phyloP scores from a whole-genome alignment of 345 rosid species.

The Lepidium africanum region DNA sequence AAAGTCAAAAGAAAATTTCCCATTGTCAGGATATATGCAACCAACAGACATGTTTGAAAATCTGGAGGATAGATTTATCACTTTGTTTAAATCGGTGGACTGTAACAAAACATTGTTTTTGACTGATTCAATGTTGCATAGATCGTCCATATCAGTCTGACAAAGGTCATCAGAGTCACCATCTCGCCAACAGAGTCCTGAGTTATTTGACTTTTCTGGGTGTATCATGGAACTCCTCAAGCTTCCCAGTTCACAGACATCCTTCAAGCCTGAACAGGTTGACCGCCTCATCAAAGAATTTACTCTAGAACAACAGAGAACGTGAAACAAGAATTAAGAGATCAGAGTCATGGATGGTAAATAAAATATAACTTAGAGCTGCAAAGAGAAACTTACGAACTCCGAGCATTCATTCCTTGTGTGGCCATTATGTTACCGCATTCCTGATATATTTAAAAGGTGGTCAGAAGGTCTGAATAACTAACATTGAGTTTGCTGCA shows the following conservation, averaged over 20 bases:
- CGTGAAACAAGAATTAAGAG: neutral
- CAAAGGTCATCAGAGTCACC: slow-evolving; percentile 62
- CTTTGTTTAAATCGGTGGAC: slow-evolving; percentile 65
- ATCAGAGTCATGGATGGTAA: neutral
- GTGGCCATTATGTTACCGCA: slow-evolving; percentile 37
- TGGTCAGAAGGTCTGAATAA: slow-evolving; percentile 13
- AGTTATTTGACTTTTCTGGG: slow-evolving; percentile 37
- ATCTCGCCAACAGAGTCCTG: slow-evolving; percentile 38
- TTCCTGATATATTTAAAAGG: slow-evolving; percentile 39
- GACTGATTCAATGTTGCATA: slow-evolving; percentile 38
- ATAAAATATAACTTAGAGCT: neutral
- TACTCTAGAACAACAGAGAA: slow-evolving; percentile 31
- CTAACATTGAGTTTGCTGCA: slow-evolving; percentile 1
- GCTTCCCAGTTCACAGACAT: slow-evolving; percentile 61
- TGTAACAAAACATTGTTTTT: slow-evolving; percentile 40
- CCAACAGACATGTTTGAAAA: neutral
- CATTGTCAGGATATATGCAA: slow-evolving; percentile 2
- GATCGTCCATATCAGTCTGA: slow-evolving; percentile 73
- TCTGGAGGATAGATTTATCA: slow-evolving; percentile 20
- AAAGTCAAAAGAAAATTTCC: neutral
- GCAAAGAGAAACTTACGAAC: slow-evolving; percentile 48
- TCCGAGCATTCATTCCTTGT: slow-evolving; percentile 40
- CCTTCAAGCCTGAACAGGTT: slow-evolving; percentile 63
- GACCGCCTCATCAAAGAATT: slow-evolving; percentile 53
- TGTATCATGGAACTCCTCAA: slow-evolving; percentile 42